A percentile compares a stretch with the other conserved stretches of the same genome.
phyloP scores from a whole-genome alignment of 2,329 filamentous ascomycete species.

The Apiospora koreana region DNA sequence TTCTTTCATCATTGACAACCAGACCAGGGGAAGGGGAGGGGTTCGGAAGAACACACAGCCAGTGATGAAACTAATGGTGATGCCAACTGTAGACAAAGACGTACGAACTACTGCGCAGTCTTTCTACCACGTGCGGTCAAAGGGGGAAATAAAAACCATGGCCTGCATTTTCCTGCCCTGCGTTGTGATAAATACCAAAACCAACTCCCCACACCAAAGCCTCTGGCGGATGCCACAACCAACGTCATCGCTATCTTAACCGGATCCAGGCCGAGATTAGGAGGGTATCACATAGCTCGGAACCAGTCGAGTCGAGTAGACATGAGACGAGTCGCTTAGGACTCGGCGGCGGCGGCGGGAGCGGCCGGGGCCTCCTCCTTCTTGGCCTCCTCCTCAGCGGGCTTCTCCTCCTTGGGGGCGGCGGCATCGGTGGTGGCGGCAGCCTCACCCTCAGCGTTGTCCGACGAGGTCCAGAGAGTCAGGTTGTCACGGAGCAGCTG shows the following conservation, averaged over 20 bases:
- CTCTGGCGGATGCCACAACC: conserved; percentile 30
- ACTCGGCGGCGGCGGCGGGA: conserved; percentile 47
- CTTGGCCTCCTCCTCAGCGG: conserved; percentile 53
- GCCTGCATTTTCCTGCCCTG: conserved; percentile 33
- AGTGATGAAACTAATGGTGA: conserved; percentile 10
- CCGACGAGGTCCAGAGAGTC: conserved; percentile 95
- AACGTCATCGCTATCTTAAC: conserved; percentile 32
- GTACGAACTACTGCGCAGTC: conserved; percentile 12
- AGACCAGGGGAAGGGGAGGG: conserved; percentile 3
- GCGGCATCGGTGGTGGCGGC: conserved; percentile 50
- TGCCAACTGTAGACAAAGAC: conserved; percentile 10
- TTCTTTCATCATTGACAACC: conserved; percentile 11
- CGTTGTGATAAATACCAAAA: conserved; percentile 25
- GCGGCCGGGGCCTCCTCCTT: conserved; percentile 54
- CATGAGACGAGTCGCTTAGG: conserved; percentile 43
- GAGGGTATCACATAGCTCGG: conserved; percentile 28
- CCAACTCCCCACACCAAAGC: conserved; percentile 31
- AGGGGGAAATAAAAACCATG: conserved; percentile 28
- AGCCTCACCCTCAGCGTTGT: conserved; percentile 76
- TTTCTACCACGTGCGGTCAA: conserved; percentile 20
- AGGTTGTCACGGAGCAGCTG: conserved; percentile 98
- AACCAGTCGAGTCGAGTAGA: conserved; percentile 11
- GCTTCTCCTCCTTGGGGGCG: conserved; percentile 58
- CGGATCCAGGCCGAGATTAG: conserved; percentile 38
- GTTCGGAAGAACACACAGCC: conserved; percentile 8